Conservation (phyloP, 768 basidiomycete species). For the Saitozyma sp. region DNA sequence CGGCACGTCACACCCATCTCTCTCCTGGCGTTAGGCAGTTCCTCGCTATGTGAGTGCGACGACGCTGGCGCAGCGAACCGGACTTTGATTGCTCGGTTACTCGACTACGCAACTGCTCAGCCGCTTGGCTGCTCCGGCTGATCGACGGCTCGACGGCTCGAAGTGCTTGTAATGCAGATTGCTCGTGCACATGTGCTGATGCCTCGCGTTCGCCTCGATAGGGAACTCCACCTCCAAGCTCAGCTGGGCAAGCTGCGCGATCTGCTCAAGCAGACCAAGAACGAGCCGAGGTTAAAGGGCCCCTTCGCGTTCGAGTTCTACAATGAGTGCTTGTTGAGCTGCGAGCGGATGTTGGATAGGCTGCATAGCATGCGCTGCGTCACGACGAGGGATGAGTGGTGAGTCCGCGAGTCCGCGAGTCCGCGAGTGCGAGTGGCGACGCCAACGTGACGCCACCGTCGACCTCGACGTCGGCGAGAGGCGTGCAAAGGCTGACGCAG, state of each 20-base stretch:
- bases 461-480: not conserved
- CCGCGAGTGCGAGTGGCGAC: not conserved
- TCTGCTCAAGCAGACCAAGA: constrained; percentile 80
- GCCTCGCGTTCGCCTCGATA: constrained; percentile 45
- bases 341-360: constrained; percentile 55
- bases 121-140: no score
- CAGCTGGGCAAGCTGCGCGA: constrained; percentile 82
- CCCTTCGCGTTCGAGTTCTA: constrained; percentile 88
- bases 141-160: not conserved
- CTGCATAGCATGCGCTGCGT: constrained; percentile 96
- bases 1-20: constrained; percentile 25
- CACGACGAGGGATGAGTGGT: constrained; percentile 95
- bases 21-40: constrained; percentile 60
- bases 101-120: not conserved
- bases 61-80: no score
- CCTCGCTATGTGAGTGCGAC: constrained; percentile 76
- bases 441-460: not conserved
- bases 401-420: constrained; percentile 27
- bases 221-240: constrained; percentile 93
- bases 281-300: constrained; percentile 93
- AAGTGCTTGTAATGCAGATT: not conserved
- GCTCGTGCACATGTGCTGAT: no score
- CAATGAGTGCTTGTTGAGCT: constrained; percentile 56
- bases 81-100: no score
- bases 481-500: not conserved